Evolutionary conservation across 495 filamentous ascomycete genomes (phyloP).

Genomic region (Corynascus novoguineensis): DNA sequence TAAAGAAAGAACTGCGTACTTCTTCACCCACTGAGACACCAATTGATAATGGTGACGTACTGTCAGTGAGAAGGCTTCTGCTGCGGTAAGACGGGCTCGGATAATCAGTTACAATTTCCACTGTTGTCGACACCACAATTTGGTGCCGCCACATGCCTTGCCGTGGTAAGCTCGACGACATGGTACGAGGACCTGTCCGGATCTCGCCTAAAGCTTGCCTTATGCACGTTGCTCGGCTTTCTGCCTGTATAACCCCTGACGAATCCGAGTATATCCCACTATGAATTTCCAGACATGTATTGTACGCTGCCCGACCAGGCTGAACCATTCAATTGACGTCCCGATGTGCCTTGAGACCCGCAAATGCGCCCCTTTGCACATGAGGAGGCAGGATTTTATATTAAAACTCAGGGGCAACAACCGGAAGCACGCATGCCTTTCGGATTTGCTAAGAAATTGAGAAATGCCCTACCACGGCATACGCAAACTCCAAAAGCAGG

Average conservation of each 20-base stretch:
- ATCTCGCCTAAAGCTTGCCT: too few relatives aligned
- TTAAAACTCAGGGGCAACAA: conserved; percentile 1
- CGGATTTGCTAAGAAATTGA: too few relatives aligned
- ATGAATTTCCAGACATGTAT: too few relatives aligned
- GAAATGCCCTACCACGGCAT: neutral
- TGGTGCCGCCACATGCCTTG: too few relatives aligned
- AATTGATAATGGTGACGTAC: neutral
- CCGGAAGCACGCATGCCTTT: neutral
- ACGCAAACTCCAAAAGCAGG: too few relatives aligned
- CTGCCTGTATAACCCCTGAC: too few relatives aligned
- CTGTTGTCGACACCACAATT: neutral
- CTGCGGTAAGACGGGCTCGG: neutral
- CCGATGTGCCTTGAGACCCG: neutral
- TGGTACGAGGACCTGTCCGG: too few relatives aligned
- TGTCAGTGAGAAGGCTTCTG: neutral
- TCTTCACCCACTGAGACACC: neutral
- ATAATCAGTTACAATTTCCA: neutral
- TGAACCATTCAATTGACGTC: neutral
- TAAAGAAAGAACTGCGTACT: too few relatives aligned
- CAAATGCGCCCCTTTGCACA: neutral
- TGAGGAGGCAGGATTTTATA: neutral
- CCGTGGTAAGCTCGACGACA: too few relatives aligned
- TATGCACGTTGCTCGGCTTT: too few relatives aligned
- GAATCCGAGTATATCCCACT: too few relatives aligned
- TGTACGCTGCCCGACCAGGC: neutral